Evolutionary conservation across 2,329 filamentous ascomycete species (phyloP), one percentile per base, ranked within the genome.

Genomic region (Tricladium varicosporioides): DNA sequence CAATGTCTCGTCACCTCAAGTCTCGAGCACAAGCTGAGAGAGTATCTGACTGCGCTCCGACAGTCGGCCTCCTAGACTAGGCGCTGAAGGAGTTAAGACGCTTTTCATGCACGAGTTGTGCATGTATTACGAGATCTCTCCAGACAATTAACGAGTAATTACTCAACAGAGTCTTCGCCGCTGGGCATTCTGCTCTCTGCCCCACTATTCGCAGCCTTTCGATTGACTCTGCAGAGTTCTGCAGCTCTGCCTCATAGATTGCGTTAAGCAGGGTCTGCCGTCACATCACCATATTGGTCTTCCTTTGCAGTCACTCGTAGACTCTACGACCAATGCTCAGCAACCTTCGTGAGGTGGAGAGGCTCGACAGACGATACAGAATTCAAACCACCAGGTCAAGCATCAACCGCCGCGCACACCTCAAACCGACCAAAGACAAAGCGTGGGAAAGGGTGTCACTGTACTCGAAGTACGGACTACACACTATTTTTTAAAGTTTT

Each of bases 161-260:
- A 40, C 11, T 40, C 36, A n/a, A n/a, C 36, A 10, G n/a, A 40
- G 10, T 40, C 36, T 13, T n/a, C 36, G 22, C 22, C 22, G 22
- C n/a, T 40, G 36, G n/a, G 22, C 33, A 51, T 51, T 43, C 49
- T 52, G 22, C 13, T 18, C 36, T 48, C 22, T 46, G 43, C 43
- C 22, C 46, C 46, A 51, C 49, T 51, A 16, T 44, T 43, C 15
- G 14, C 11, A 18, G 49, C 40, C 31, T 22, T 43, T 16, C 40
- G 16, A 22, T 51, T 19, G 40, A 43, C 33, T 36, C 32, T 27
- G 7, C 22, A 7, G 22, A 27, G 22, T 27, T 27, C 22, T 27
- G 22, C 22, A 27, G 22, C 7, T 27, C 22, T 2, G 5, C 27
- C 7, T 48, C 46, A 18, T 48, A 32, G 14, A 3, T 22, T 32